These are phyloP conservation scores for Rhinocladiella mackenziei DNA, from an alignment of 2,329 filamentous ascomycete species.

Conservation along the genomic window DNA sequence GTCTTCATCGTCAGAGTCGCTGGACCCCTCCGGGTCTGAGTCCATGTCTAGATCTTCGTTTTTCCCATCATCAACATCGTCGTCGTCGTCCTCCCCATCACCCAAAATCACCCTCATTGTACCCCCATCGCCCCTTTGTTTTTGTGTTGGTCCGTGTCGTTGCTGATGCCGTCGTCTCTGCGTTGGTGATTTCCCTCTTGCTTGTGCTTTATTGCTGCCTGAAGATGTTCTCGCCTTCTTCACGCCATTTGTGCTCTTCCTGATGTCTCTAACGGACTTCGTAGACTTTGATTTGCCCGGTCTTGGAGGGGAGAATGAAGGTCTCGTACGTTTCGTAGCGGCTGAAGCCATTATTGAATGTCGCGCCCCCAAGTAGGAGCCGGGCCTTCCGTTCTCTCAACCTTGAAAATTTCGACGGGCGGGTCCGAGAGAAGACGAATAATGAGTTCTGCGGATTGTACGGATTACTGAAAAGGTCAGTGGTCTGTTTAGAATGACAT, in stretches of 20 bases:
- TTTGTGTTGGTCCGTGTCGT: background rate
- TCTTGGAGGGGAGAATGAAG: constrained; percentile 46
- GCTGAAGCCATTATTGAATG: constrained; percentile 25
- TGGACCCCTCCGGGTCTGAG: background rate
- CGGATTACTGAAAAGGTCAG: too few relatives aligned
- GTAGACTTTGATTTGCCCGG: constrained; percentile 23
- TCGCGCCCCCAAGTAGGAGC: too few relatives aligned
- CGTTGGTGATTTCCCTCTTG: background rate
- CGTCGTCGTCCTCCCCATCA: constrained; percentile 13
- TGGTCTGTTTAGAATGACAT: too few relatives aligned
- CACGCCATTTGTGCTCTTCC: constrained; percentile 2
- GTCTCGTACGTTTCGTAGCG: constrained; percentile 37
- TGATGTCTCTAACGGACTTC: constrained; percentile 25
- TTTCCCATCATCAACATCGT: constrained; percentile 5
- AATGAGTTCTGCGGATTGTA: too few relatives aligned
- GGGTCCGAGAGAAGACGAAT: too few relatives aligned
- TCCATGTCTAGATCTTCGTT: background rate
- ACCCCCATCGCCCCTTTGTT: constrained; percentile 7
- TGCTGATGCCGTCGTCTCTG: constrained; percentile 6
- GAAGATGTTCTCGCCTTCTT: constrained; percentile 19
- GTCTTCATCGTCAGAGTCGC: background rate
- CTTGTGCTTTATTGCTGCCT: constrained; percentile 1
- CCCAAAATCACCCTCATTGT: constrained; percentile 15
- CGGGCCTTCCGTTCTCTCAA: too few relatives aligned
- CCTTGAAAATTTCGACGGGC: too few relatives aligned